Evolutionary conservation across 1,284 basidiomycete species (phyloP).

Genomic region (Sporisorium sorghi): DNA sequence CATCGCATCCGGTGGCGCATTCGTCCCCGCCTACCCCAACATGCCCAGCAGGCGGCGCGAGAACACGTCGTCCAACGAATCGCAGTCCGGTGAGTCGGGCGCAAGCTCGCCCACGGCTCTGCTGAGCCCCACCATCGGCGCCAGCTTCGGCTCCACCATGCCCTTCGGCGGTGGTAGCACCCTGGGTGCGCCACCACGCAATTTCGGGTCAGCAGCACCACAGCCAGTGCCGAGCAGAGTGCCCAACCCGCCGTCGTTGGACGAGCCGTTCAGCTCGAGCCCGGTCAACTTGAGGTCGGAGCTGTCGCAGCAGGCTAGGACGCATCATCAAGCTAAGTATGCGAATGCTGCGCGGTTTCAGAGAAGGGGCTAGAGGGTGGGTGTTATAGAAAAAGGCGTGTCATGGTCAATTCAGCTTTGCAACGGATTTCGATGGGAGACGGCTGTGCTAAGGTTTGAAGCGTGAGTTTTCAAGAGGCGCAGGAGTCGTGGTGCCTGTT

Average conservation of each 20-base stretch:
- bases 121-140: conserved; percentile 22
- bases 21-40: neutral
- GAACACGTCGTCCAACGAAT: conserved; percentile 29
- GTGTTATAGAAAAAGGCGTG: neutral
- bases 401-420: neutral
- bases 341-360: neutral
- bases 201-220: neutral
- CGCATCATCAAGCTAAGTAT: conserved; percentile 23
- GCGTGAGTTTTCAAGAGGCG: neutral
- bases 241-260: conserved; percentile 20
- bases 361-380: too few relatives aligned
- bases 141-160: neutral
- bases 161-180: neutral
- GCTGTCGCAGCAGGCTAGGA: conserved; percentile 28
- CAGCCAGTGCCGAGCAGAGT: neutral
- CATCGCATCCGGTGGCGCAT: neutral
- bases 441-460: neutral
- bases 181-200: neutral
- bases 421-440: too few relatives aligned
- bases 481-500: neutral
- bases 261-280: conserved; percentile 46
- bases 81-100: conserved; percentile 33
- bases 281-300: conserved; percentile 26
- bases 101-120: conserved; percentile 35
- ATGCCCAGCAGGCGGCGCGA: conserved; percentile 13